phyloP scores from a whole-genome alignment of 768 basidiomycete genomes.

The Lentinula lateritia region DNA sequence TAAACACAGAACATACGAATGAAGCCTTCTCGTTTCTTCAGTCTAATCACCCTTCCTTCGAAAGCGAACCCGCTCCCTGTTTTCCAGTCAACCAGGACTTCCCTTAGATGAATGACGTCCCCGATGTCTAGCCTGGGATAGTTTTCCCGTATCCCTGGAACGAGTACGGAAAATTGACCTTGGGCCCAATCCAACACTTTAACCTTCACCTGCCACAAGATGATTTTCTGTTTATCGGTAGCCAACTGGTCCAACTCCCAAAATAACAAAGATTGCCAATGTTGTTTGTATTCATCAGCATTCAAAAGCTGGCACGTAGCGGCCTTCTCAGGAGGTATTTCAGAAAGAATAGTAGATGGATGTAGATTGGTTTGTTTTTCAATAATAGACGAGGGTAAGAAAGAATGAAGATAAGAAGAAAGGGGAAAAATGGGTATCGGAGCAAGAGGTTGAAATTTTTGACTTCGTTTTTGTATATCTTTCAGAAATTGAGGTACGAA shows the following conservation, averaged over 20 bases:
- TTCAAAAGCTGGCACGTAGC: slow-evolving; percentile 20
- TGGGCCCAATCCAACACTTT: slow-evolving; percentile 4
- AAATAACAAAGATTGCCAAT: slow-evolving; percentile 36
- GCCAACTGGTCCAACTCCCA: slow-evolving; percentile 41
- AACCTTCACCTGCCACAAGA: slow-evolving; percentile 32
- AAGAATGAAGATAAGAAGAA: slow-evolving; percentile 33
- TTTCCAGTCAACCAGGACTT: slow-evolving; percentile 26
- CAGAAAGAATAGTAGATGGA: slow-evolving; percentile 15
- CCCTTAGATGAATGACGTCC: slow-evolving; percentile 39
- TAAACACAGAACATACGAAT: slow-evolving; percentile 30
- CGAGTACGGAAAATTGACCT: slow-evolving; percentile 7
- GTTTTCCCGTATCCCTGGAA: slow-evolving; percentile 19
- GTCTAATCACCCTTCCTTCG: slow-evolving; percentile 36
- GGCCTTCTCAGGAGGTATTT: slow-evolving; percentile 19
- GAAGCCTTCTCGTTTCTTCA: slow-evolving; percentile 41
- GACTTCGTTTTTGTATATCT: slow-evolving; percentile 42
- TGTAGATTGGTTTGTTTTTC: slow-evolving; percentile 18
- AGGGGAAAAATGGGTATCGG: slow-evolving; percentile 38
- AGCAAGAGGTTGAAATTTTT: slow-evolving; percentile 34
- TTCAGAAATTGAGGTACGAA: slow-evolving; percentile 45
- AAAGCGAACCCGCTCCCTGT: slow-evolving; percentile 35
- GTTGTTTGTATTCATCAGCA: slow-evolving; percentile 27
- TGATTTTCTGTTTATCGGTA: slow-evolving; percentile 35
- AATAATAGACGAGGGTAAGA: slow-evolving; percentile 32
- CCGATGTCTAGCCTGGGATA: slow-evolving; percentile 38